phyloP scores from a whole-genome alignment of 495 filamentous ascomycete species.

The Aspergillus sparsus region DNA sequence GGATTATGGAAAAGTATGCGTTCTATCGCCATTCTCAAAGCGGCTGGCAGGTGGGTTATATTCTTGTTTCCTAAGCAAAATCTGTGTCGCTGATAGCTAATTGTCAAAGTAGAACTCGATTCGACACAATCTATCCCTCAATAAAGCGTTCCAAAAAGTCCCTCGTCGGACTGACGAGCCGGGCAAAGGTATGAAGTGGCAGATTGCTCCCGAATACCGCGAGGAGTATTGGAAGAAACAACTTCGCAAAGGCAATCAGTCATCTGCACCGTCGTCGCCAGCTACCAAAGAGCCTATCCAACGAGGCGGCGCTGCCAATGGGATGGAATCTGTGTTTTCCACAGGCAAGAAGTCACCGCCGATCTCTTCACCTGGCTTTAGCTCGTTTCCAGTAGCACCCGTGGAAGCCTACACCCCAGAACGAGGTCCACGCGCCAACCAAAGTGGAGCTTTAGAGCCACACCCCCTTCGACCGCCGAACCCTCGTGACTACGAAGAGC shows the following conservation, averaged over 20 bases:
- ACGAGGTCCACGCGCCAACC: constrained; percentile 42
- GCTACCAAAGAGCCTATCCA: constrained; percentile 44
- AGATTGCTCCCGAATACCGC: constrained; percentile 74
- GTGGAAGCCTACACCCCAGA: constrained; percentile 52
- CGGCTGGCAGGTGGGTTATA: constrained; percentile 80
- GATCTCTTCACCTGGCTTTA: constrained; percentile 48
- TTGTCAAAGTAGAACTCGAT: constrained; percentile 74
- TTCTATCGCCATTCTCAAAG: constrained; percentile 81
- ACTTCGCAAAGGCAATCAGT: constrained; percentile 47
- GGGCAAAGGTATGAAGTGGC: constrained; percentile 99
- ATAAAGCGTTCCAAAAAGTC: constrained; percentile 89
- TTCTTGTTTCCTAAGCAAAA: background rate
- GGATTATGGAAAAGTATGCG: constrained; percentile 83
- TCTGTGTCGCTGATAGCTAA: constrained; percentile 3
- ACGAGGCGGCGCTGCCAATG: constrained; percentile 28
- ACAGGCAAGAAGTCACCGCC: constrained; percentile 56
- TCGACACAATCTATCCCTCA: constrained; percentile 90
- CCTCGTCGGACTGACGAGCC: constrained; percentile 90
- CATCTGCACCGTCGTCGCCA: constrained; percentile 50
- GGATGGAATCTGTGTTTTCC: constrained; percentile 48
- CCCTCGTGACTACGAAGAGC: constrained; percentile 54
- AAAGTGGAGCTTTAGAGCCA: constrained; percentile 37
- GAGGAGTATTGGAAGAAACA: constrained; percentile 73
- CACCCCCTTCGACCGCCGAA: constrained; percentile 36
- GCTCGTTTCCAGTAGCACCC: constrained; percentile 49